phyloP scores from a whole-genome alignment of 108 stramenopile genomes.

The Discostella pseudostelligera region DNA sequence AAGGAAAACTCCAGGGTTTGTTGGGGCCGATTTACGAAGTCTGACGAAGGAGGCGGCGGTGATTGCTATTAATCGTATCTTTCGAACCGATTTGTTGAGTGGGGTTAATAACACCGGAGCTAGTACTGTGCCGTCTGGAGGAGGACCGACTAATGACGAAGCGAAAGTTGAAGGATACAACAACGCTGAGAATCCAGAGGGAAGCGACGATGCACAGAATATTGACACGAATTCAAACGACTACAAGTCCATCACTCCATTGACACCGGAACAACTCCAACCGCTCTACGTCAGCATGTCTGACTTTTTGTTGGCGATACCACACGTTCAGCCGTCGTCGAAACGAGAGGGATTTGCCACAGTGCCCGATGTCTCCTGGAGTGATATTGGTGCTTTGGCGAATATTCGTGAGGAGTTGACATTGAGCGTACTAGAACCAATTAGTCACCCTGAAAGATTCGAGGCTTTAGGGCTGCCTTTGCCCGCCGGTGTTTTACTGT shows the following conservation, averaged over 20 bases:
- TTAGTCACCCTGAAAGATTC: slow-evolving; percentile 94
- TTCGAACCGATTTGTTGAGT: slow-evolving; percentile 33
- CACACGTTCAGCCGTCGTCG: slow-evolving; percentile 95
- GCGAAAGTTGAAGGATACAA: neutral
- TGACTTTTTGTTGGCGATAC: slow-evolving; percentile 92
- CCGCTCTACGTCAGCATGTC: slow-evolving; percentile 88
- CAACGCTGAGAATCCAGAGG: too few relatives aligned
- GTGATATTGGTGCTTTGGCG: slow-evolving; percentile 90
- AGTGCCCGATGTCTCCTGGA: slow-evolving; percentile 97
- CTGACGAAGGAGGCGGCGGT: slow-evolving; percentile 97
- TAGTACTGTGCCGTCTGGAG: neutral
- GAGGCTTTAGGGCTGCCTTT: slow-evolving; percentile 75
- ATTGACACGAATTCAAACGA: slow-evolving; percentile 18
- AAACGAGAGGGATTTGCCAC: slow-evolving; percentile 99
- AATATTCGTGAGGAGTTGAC: slow-evolving; percentile 92
- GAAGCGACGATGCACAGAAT: neutral
- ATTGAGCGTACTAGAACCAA: slow-evolving; percentile 93
- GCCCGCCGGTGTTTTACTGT: slow-evolving; percentile 93
- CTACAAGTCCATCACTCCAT: slow-evolving; percentile 48
- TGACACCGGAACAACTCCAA: slow-evolving; percentile 75
- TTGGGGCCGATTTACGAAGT: slow-evolving; percentile 96
- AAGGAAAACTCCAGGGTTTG: slow-evolving; percentile 93
- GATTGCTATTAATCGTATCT: slow-evolving; percentile 94
- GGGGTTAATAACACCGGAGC: neutral
- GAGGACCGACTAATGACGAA: slow-evolving; percentile 17